phyloP scores from a whole-genome alignment of 306 rosid genomes.

The Lathyrus oleraceus region DNA sequence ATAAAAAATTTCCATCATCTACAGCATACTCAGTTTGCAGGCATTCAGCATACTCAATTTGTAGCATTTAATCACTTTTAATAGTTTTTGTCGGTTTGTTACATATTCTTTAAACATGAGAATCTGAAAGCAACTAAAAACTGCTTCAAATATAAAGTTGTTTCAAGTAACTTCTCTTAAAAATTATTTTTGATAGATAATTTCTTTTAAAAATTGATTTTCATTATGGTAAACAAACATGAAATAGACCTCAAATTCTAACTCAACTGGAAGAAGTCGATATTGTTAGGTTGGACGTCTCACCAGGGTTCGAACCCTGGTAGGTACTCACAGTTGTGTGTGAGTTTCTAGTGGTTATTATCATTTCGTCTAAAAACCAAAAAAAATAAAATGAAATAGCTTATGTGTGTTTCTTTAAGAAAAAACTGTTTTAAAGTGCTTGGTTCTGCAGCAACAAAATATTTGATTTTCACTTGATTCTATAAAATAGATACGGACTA shows the following conservation, averaged over 20 bases:
- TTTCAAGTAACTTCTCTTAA: background rate
- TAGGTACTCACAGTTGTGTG: no score
- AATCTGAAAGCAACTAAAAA: background rate
- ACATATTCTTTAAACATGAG: background rate
- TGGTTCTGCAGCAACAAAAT: no score
- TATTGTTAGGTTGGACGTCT: no score
- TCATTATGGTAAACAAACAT: background rate
- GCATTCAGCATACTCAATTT: background rate
- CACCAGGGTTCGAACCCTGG: no score
- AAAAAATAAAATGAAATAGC: background rate
- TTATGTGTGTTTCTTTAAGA: no score
- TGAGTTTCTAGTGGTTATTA: no score
- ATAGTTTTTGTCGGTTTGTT: background rate
- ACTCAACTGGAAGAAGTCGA: no score
- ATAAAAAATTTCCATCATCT: background rate
- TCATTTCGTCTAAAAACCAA: no score
- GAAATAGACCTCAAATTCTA: background rate
- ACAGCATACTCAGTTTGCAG: background rate
- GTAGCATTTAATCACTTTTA: background rate
- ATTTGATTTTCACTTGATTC: no score
- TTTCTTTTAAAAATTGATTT: background rate
- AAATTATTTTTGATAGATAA: background rate
- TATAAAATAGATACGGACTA: no score
- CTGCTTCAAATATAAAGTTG: background rate
- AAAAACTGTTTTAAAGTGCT: no score